A percentile compares a stretch with the other conserved stretches of the same genome.
Conservation (phyloP, 2,329 filamentous ascomycete genomes). For the Rhinocladiella mackenziei region DNA sequence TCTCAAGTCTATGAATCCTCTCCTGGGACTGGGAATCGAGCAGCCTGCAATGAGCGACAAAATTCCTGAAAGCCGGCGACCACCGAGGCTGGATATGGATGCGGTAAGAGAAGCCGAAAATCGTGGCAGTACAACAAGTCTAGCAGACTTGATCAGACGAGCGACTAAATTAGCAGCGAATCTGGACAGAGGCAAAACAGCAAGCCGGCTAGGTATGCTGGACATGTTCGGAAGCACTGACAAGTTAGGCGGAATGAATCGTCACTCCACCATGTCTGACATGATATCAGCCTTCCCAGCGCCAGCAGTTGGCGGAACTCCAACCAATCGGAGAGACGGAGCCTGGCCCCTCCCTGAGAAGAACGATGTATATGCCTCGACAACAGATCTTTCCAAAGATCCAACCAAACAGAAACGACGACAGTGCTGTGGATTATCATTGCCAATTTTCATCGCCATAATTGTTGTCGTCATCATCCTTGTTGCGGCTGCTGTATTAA, state of each 20-base stretch:
- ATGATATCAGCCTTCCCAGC: constrained; percentile 64
- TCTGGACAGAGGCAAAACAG: constrained; percentile 74
- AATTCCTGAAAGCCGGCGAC: constrained; percentile 43
- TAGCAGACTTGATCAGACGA: constrained; percentile 84
- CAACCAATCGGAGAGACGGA: constrained; percentile 34
- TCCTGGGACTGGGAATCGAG: constrained; percentile 24
- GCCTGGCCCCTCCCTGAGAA: constrained; percentile 41
- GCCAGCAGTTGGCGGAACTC: constrained; percentile 49
- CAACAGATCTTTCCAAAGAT: constrained; percentile 28
- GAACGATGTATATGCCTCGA: constrained; percentile 26
- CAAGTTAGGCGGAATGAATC: constrained; percentile 30
- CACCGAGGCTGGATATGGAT: constrained; percentile 75
- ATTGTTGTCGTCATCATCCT: constrained; percentile 65
- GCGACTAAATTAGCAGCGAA: constrained; percentile 83
- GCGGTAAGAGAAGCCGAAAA: constrained; percentile 76
- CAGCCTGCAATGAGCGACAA: constrained; percentile 38
- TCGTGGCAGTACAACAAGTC: constrained; percentile 82
- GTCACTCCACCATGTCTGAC: constrained; percentile 56
- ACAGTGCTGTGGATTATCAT: constrained; percentile 76
- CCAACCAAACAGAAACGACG: constrained; percentile 39
- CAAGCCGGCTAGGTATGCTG: constrained; percentile 54
- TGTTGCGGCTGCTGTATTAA: constrained; percentile 73
- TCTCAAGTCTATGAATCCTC: constrained; percentile 19
- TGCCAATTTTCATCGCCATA: constrained; percentile 70
- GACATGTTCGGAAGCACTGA: constrained; percentile 41